A percentile compares a stretch with the other conserved stretches of the same genome.
These are phyloP conservation scores for Filosporella fistucella DNA, from an alignment of 495 filamentous ascomycete species.

Conservation along the genomic window DNA sequence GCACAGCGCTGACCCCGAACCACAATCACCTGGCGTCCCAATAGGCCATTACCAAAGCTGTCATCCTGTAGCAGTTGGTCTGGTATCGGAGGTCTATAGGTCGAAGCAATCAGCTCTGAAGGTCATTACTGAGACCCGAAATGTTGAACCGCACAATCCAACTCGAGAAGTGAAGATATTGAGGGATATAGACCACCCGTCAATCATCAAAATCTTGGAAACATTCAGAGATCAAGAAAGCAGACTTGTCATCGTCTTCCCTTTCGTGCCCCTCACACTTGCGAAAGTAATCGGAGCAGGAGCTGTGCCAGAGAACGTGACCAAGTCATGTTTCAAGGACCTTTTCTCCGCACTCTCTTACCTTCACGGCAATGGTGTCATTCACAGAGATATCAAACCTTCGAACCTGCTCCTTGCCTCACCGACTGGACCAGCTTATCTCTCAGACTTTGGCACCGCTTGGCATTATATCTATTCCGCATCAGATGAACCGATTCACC, in stretches of 20 bases:
- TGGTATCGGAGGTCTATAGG: conserved; percentile 78
- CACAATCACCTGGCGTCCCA: conserved; percentile 35
- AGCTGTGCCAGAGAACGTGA: conserved; percentile 36
- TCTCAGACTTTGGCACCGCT: conserved; percentile 90
- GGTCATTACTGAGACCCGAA: conserved; percentile 68
- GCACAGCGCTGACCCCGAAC: not conserved
- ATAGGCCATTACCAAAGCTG: conserved; percentile 73
- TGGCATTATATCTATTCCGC: conserved; percentile 61
- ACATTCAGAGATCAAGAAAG: conserved; percentile 69
- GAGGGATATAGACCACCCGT: conserved; percentile 20
- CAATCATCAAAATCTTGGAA: conserved; percentile 63
- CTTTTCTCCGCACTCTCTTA: conserved; percentile 69
- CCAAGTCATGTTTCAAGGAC: conserved; percentile 50
- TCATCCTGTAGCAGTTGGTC: conserved; percentile 64
- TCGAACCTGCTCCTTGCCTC: conserved; percentile 77
- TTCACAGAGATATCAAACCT: conserved; percentile 94
- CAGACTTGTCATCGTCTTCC: conserved; percentile 73
- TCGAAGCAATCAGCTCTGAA: conserved; percentile 69
- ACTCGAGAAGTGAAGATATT: conserved; percentile 67
- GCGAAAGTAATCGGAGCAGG: conserved; percentile 51
- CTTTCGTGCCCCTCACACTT: conserved; percentile 73
- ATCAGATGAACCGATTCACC: conserved; percentile 53
- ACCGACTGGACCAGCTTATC: conserved; percentile 61
- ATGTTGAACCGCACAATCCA: conserved; percentile 76
- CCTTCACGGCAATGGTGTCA: conserved; percentile 68